Evolutionary conservation across 2,329 filamentous ascomycete genomes (phyloP).

Genomic region (Xylariaceae sp.): DNA sequence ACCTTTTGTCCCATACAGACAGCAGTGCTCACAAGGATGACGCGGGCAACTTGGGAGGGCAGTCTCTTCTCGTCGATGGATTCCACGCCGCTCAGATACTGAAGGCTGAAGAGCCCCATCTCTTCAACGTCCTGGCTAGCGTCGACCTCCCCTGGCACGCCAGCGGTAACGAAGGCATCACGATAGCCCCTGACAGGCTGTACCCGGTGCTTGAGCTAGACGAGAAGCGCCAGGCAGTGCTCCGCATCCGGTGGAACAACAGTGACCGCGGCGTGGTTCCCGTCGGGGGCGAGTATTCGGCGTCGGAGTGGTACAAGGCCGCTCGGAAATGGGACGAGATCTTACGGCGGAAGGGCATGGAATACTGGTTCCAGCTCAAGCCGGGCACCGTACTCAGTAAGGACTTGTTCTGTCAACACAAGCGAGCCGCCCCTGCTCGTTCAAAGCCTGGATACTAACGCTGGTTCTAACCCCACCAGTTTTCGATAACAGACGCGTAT

Average conservation of each 20-base stretch:
- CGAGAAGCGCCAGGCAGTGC: conserved; percentile 29
- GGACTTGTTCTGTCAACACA: conserved; percentile 27
- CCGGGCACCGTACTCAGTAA: conserved; percentile 73
- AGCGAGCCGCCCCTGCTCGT: too few relatives aligned
- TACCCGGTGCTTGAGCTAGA: conserved; percentile 69
- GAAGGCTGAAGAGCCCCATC: conserved; percentile 43
- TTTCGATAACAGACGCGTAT: conserved; percentile 92
- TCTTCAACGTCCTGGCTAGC: conserved; percentile 52
- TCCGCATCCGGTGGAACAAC: conserved; percentile 86
- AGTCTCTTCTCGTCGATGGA: conserved; percentile 79
- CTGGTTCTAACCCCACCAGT: conserved; percentile 43
- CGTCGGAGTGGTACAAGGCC: conserved; percentile 70
- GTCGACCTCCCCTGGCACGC: conserved; percentile 70
- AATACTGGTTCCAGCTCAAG: conserved; percentile 75
- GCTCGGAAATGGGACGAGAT: conserved; percentile 69
- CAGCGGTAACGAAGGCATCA: conserved; percentile 82
- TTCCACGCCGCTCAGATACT: conserved; percentile 66
- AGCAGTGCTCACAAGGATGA: conserved; percentile 14
- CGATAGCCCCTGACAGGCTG: conserved; percentile 63
- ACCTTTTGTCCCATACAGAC: conserved; percentile 69
- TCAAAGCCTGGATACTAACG: conserved; percentile 3
- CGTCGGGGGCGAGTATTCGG: conserved; percentile 41
- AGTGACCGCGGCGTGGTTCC: conserved; percentile 73
- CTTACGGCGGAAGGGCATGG: conserved; percentile 56
- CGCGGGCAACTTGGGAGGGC: conserved; percentile 52